A percentile compares a stretch with the other conserved stretches of the same genome.
Evolutionary conservation across 116 monocot genomes (phyloP).

Genomic region (Dioscorea cayenensis): DNA sequence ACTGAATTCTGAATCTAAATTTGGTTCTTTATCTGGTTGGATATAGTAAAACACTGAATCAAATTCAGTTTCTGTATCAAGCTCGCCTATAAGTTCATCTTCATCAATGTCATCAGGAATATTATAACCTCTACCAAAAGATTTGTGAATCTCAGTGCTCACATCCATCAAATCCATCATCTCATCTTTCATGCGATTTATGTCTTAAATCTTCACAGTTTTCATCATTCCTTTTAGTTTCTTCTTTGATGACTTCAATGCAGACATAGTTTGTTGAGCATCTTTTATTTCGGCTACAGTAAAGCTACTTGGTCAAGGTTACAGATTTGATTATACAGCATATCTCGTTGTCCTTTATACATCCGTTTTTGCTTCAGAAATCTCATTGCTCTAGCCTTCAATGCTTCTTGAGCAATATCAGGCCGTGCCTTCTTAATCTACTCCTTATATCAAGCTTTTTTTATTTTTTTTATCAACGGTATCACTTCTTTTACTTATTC

Average conservation of each 20-base stretch:
- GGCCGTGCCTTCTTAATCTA: constrained; percentile 90
- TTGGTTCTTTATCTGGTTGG: constrained; percentile 70
- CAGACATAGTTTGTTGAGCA: constrained; percentile 94
- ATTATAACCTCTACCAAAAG: constrained; percentile 87
- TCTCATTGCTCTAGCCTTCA: constrained; percentile 93
- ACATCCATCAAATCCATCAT: constrained; percentile 96
- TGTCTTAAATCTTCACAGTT: constrained; percentile 78
- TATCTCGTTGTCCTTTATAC: constrained; percentile 91
- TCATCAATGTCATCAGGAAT: constrained; percentile 94
- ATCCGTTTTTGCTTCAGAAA: constrained; percentile 87
- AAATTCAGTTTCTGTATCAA: constrained; percentile 82
- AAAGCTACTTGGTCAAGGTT: constrained; percentile 96
- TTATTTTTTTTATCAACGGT: constrained; percentile 84
- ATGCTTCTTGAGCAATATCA: constrained; percentile 87
- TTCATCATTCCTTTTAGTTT: constrained; percentile 97
- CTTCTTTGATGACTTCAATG: constrained; percentile 80
- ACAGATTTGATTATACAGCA: constrained; percentile 90
- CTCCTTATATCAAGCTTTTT: constrained; percentile 77
- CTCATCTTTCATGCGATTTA: constrained; percentile 97
- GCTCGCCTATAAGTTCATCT: constrained; percentile 94
- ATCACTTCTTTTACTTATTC: constrained; percentile 89
- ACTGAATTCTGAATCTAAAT: constrained; percentile 62
- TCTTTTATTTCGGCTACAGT: constrained; percentile 86
- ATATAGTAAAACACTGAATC: constrained; percentile 78
- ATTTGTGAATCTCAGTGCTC: constrained; percentile 85